Conservation (phyloP, 495 filamentous ascomycete species). For the Rusavskia elegans region DNA sequence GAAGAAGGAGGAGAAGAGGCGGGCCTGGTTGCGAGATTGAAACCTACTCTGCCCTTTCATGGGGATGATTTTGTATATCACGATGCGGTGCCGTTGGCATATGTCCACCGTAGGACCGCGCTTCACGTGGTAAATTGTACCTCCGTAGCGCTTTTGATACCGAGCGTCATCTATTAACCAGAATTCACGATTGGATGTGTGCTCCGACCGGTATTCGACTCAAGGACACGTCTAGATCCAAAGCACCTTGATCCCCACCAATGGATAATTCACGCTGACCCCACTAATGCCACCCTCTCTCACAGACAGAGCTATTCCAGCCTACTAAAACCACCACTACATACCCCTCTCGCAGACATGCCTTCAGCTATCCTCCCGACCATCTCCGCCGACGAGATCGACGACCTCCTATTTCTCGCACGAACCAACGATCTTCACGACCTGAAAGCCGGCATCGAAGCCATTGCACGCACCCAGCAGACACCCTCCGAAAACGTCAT, state of each 20-base stretch:
- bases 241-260: too few species aligned
- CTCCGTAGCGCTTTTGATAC: too few species aligned
- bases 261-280: too few species aligned
- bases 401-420: constrained; percentile 76
- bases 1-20: constrained; percentile 86
- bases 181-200: too few species aligned
- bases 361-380: constrained; percentile 21
- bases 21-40: constrained; percentile 81
- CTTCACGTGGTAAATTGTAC: too few species aligned
- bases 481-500: constrained; percentile 40
- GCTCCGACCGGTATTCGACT: too few species aligned
- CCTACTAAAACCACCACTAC: background rate
- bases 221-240: too few species aligned
- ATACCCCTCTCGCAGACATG: constrained; percentile 2
- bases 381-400: constrained; percentile 59
- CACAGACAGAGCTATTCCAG: background rate
- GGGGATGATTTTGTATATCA: background rate
- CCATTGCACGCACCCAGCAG: constrained; percentile 38
- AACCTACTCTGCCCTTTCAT: constrained; percentile 4
- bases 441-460: constrained; percentile 41
- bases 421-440: constrained; percentile 59
- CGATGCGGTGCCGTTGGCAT: background rate
- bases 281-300: background rate
- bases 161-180: too few species aligned
- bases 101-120: too few species aligned